phyloP scores from a whole-genome alignment of 73 alveolate genomes.

The Paramecium primaurelia region DNA sequence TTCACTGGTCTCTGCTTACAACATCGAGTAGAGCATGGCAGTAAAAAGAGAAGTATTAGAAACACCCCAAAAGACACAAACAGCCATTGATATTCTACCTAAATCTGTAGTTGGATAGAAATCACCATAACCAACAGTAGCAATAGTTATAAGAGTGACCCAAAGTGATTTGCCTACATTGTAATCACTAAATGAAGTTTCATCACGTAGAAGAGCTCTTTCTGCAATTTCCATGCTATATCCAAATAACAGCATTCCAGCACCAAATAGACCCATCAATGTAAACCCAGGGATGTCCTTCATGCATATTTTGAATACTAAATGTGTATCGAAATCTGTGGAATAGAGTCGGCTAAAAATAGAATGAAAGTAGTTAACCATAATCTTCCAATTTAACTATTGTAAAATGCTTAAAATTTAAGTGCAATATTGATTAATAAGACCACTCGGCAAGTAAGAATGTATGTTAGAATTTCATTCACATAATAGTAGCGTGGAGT shows the following conservation, averaged over 20 bases:
- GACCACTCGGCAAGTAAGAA: not conserved
- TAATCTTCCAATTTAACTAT: constrained; percentile 15
- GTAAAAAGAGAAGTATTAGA: not conserved
- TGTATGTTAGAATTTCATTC: not conserved
- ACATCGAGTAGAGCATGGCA: not conserved
- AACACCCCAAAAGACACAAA: constrained; percentile 5
- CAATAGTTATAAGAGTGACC: constrained; percentile 4
- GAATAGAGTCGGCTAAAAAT: constrained; percentile 17
- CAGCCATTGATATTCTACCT: not conserved
- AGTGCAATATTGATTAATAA: not conserved
- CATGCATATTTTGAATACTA: not conserved
- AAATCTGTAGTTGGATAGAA: constrained; percentile 26
- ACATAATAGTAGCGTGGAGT: not conserved
- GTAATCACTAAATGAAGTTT: not conserved
- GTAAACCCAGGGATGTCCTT: not conserved
- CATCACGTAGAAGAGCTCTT: not conserved
- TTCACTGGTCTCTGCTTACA: not conserved
- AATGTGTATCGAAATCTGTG: not conserved
- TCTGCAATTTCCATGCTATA: constrained; percentile 35
- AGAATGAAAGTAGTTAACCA: not conserved
- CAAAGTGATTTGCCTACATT: not conserved
- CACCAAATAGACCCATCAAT: not conserved
- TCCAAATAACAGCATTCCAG: constrained; percentile 6
- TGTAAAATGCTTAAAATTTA: not conserved
- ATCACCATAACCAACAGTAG: constrained; percentile 51